Conservation (phyloP, 164 flowering plant species). For the Platanus orientalis region DNA sequence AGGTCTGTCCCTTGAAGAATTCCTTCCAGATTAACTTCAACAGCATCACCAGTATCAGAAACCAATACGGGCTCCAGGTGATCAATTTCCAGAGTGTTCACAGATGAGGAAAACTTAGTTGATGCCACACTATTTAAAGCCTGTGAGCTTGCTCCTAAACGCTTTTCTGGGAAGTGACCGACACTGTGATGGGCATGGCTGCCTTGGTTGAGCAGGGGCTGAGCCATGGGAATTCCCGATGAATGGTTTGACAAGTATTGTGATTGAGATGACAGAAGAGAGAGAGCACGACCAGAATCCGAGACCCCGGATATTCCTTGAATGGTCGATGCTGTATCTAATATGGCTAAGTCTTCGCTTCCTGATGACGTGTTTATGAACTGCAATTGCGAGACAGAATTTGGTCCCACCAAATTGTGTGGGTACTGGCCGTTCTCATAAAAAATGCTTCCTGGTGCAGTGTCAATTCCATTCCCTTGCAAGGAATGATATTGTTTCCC, state of each 20-base stretch:
- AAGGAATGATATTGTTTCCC: conserved; percentile 29
- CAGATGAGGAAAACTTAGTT: conserved; percentile 31
- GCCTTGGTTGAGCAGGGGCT: conserved; percentile 22
- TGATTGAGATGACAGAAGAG: conserved; percentile 72
- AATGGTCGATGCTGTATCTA: conserved; percentile 30
- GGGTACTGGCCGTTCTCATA: conserved; percentile 21
- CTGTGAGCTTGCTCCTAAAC: conserved; percentile 24
- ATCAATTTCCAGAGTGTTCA: conserved; percentile 30
- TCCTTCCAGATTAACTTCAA: conserved; percentile 28
- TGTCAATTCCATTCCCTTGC: conserved; percentile 17
- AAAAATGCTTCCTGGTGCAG: conserved; percentile 23
- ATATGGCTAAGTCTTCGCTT: conserved; percentile 30
- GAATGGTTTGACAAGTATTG: conserved; percentile 34
- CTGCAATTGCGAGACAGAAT: conserved; percentile 19
- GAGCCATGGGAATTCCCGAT: conserved; percentile 33
- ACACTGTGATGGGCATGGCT: conserved; percentile 22
- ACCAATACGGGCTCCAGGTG: conserved; percentile 26
- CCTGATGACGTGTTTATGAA: conserved; percentile 28
- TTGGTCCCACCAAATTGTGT: conserved; percentile 22
- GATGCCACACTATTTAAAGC: conserved; percentile 31
- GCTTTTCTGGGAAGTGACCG: conserved; percentile 28
- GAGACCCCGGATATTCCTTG: conserved; percentile 39
- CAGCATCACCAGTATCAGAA: conserved; percentile 27
- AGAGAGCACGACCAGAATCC: conserved; percentile 49
- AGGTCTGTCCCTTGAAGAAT: conserved; percentile 30